phyloP scores from a whole-genome alignment of 2,329 filamentous ascomycete species.

The Penicillium sp. region DNA sequence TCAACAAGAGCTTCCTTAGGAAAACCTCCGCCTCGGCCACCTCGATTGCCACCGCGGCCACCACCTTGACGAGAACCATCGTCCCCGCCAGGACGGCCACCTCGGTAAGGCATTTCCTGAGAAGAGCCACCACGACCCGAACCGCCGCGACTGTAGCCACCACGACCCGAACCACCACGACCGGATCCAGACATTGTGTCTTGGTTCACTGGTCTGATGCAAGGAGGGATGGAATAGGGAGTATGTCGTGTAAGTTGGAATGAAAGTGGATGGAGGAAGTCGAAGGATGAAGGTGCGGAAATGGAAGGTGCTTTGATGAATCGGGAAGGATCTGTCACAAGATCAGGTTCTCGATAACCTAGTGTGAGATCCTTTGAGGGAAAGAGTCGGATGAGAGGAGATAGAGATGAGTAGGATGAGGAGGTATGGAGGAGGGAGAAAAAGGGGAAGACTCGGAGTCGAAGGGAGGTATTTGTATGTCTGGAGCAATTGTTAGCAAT shows the following conservation, averaged over 20 bases:
- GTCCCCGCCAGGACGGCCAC: slow-evolving; percentile 13
- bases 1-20: neutral
- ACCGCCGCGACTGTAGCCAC: neutral
- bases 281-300: neutral
- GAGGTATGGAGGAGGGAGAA: neutral
- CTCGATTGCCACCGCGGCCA: slow-evolving; percentile 14
- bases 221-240: neutral
- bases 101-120: neutral
- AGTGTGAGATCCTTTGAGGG: neutral
- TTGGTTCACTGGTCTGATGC: neutral
- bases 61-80: slow-evolving; percentile 12
- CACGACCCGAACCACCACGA: slow-evolving; percentile 2
- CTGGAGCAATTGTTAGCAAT: slow-evolving; percentile 2
- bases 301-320: neutral
- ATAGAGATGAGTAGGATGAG: neutral
- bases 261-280: neutral
- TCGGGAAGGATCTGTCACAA: slow-evolving; percentile 1
- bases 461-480: neutral
- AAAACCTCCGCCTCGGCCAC: neutral
- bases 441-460: neutral
- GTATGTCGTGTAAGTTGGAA: neutral
- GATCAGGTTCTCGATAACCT: neutral
- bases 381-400: neutral
- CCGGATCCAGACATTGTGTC: slow-evolving; percentile 6
- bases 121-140: neutral